Conservation (phyloP, 768 basidiomycete species). For the Lactifluus echinatus region DNA sequence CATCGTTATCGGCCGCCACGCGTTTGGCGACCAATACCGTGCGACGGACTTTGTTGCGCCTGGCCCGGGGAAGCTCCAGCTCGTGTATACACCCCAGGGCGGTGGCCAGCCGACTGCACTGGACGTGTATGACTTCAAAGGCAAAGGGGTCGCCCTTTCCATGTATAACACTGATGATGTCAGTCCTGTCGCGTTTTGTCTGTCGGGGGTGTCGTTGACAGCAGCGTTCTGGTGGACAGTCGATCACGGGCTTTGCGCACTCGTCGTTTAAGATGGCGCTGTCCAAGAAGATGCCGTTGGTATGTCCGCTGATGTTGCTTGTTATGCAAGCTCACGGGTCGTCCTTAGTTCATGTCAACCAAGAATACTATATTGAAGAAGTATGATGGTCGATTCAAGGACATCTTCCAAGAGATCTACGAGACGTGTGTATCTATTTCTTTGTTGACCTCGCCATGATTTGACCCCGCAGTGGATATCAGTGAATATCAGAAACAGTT, state of each 20-base stretch:
- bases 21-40: constrained; percentile 96
- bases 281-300: constrained; percentile 66
- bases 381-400: constrained; percentile 99
- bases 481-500: constrained; percentile 66
- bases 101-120: constrained; percentile 60
- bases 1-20: constrained; percentile 62
- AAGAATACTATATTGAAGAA: constrained; percentile 98
- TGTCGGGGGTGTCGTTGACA: background rate
- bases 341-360: constrained; percentile 81
- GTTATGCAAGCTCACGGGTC: background rate
- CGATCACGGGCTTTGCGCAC: constrained; percentile 92
- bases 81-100: constrained; percentile 78
- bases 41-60: constrained; percentile 90
- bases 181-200: constrained; percentile 14
- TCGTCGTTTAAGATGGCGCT: constrained; percentile 96
- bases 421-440: constrained; percentile 40
- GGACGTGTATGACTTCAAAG: constrained; percentile 92
- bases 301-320: constrained; percentile 22
- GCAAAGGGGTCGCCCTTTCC: constrained; percentile 83
- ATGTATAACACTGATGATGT: constrained; percentile 99
- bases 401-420: constrained; percentile 97
- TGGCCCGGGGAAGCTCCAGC: constrained; percentile 88
- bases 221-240: constrained; percentile 34
- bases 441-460: background rate
- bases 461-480: background rate